A percentile compares a stretch with the other conserved stretches of the same genome.
Evolutionary conservation across 805 yeast genomes (phyloP).

Genomic region (Nakazawaea populi): DNA sequence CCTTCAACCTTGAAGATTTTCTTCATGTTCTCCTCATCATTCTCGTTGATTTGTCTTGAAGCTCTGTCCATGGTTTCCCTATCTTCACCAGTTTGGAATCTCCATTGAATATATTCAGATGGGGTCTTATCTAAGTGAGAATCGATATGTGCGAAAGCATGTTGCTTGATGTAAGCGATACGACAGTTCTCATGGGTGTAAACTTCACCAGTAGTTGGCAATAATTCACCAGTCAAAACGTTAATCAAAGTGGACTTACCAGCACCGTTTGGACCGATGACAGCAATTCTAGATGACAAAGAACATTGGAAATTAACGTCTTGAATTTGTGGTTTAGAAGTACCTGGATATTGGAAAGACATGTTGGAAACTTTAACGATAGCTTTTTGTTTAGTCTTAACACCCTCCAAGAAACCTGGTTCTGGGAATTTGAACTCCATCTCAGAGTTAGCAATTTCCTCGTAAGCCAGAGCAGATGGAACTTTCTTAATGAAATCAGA

Average conservation of each 20-base stretch:
- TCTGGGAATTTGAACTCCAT: constrained; percentile 97
- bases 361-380: constrained; percentile 96
- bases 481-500: constrained; percentile 98
- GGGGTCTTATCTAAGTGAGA: constrained; percentile 99
- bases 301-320: constrained; percentile 98
- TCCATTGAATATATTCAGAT: constrained; percentile 99
- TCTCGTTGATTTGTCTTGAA: constrained; percentile 95
- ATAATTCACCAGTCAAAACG: constrained; percentile 98
- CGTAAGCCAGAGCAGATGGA: constrained; percentile 98
- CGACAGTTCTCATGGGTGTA: constrained; percentile 99
- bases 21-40: constrained; percentile 98
- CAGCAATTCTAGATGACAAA: constrained; percentile 98
- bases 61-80: constrained; percentile 99
- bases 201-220: constrained; percentile 98
- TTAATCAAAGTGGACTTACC: constrained; percentile 99
- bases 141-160: constrained; percentile 99
- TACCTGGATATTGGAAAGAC: constrained; percentile 99
- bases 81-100: constrained; percentile 99
- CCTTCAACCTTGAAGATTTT: constrained; percentile 99
- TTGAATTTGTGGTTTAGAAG: constrained; percentile 86
- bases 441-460: constrained; percentile 98
- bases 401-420: constrained; percentile 99
- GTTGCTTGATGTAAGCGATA: constrained; percentile 99
- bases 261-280: constrained; percentile 99
- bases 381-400: constrained; percentile 99